Evolutionary conservation across 2,329 filamentous ascomycete species (phyloP).

Genomic region (Ceratocystis diversiconidia): DNA sequence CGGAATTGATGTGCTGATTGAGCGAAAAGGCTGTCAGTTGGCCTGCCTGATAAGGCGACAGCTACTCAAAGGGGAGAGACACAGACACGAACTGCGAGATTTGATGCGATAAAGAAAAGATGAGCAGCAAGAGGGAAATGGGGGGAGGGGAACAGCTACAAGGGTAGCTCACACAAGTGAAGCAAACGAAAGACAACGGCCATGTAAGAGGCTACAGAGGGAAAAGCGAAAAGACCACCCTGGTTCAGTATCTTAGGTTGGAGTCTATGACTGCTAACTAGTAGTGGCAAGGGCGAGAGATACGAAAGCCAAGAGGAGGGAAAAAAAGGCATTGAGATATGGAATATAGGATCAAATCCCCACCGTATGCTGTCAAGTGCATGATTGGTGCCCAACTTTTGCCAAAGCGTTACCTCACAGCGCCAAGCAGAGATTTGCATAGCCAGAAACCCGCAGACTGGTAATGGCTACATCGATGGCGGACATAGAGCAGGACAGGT

Average conservation of each 20-base stretch:
- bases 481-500: neutral
- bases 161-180: neutral
- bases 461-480: neutral
- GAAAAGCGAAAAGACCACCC: neutral
- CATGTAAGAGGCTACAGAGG: neutral
- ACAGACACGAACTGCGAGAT: constrained; percentile 2
- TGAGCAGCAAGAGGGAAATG: neutral
- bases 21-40: neutral
- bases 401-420: neutral
- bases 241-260: no score
- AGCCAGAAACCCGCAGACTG: neutral
- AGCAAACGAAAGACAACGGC: neutral
- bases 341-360: neutral
- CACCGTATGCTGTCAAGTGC: neutral
- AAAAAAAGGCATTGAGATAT: neutral
- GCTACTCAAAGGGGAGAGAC: neutral
- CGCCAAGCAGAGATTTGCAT: neutral
- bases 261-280: no score
- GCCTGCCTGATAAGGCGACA: neutral
- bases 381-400: constrained; percentile 5
- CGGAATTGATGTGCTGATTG: neutral
- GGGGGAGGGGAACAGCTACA: neutral
- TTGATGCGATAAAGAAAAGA: neutral
- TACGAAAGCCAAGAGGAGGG: neutral
- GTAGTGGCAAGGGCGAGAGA: neutral